These are phyloP conservation scores for Plasmodium cynomolgi DNA, from an alignment of 169 alveolate genomes.

Conservation along the genomic window DNA sequence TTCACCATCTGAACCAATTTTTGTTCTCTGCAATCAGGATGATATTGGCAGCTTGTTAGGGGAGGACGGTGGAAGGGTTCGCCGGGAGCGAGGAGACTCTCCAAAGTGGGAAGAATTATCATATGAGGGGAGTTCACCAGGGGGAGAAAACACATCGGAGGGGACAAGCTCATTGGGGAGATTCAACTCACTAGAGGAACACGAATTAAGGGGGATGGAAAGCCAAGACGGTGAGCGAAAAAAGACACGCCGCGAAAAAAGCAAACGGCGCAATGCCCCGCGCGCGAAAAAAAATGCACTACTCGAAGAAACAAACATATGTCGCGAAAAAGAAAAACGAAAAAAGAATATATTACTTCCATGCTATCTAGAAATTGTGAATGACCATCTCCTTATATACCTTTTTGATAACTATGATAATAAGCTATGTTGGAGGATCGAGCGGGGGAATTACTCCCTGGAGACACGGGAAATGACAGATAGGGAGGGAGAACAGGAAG, in stretches of 20 bases:
- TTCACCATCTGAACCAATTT: conserved; percentile 18
- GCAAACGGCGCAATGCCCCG: not conserved
- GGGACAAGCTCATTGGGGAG: not conserved
- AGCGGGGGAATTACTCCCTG: conserved; percentile 33
- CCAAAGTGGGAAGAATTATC: not conserved
- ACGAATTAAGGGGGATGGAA: not conserved
- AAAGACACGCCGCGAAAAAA: not conserved
- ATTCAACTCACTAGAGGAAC: not conserved
- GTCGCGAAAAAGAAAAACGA: not conserved
- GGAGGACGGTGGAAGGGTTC: not conserved
- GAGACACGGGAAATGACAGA: not conserved
- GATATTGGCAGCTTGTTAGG: not conserved
- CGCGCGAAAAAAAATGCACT: not conserved
- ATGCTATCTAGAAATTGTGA: conserved; percentile 52
- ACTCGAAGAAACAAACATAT: not conserved
- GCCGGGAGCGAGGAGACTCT: not conserved
- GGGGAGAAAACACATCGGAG: not conserved
- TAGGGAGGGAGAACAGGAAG: not conserved
- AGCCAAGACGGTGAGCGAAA: not conserved
- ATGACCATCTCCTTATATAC: conserved; percentile 46
- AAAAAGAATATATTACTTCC: conserved; percentile 27
- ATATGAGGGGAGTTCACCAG: not conserved
- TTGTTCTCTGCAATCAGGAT: not conserved
- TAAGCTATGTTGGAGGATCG: conserved; percentile 59
- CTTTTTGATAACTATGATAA: conserved; percentile 53